Base-by-base conservation (phyloP, 176 grass and related monocot genomes). In the Lolium perenne region DNA sequence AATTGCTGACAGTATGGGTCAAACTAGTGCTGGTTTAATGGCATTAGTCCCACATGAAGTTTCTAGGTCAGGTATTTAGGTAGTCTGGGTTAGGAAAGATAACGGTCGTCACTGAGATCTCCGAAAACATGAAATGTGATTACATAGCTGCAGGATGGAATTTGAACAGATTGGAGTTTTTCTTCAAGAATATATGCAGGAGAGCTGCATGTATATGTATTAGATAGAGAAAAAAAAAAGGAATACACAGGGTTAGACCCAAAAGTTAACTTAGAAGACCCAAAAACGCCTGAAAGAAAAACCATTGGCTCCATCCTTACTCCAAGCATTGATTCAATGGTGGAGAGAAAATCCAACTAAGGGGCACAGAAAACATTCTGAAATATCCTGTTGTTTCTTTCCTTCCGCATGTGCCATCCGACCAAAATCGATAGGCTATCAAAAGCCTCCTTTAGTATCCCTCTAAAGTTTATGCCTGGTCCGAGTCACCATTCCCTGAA, bases 91-190 rank as follows among this genome's bases (percentile, higher is more conserved):
- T 29, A 29, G 47, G 53, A 53, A 75, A 75, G 2, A 29, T 17
- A 75, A 29, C 4, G 7, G 72, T 75, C 46, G 12, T 75, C 72
- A 29, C 48, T 17, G 22, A 76, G 72, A 76, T 53, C 7, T 76
- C 72, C 15, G 8, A 54, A 54, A 51, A 54, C 25, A 54, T 76
- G 73, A 29, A 18, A 76, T 76, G 23, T 17, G 23, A 76, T 76
- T 54, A 18, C 48, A 51, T 76, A 54, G 48, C 73, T 76, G 73
- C 23, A 76, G 48, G 14, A 26, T 54, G 25, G 73, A 75, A 76
- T 35, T 8, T 35, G 15, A 35, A 35, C 25, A 35, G 7, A 5
- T 54, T 76, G 48, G 72, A 49, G 23, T 75, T 41, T 17, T 72
- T 72, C 17, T 75, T 15, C 6, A 4, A 49, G 47, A 75, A 7